Evolutionary conservation across 1,284 basidiomycete genomes (phyloP).

Genomic region (Melampsora abietis-canadensis): DNA sequence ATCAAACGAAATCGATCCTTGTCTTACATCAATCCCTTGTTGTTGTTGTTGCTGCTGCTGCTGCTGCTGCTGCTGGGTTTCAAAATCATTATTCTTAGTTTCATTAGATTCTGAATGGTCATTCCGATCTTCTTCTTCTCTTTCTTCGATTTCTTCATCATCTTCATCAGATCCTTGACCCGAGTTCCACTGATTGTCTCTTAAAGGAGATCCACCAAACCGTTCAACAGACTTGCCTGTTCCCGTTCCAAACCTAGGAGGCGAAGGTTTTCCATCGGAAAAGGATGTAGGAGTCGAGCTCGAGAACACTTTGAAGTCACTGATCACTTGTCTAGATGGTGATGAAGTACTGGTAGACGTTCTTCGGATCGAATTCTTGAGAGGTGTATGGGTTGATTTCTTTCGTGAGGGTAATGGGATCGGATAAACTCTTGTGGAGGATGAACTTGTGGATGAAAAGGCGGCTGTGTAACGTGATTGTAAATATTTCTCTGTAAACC

Average conservation of each 20-base stretch:
- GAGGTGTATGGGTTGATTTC: slow-evolving; percentile 52
- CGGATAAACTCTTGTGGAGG: slow-evolving; percentile 55
- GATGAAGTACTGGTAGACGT: slow-evolving; percentile 42
- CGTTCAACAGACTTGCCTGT: slow-evolving; percentile 13
- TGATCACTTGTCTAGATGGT: slow-evolving; percentile 45
- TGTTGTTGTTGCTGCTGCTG: too few species aligned
- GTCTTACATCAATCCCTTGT: slow-evolving; percentile 31
- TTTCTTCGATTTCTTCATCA: slow-evolving; percentile 13
- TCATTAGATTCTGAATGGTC: too few species aligned
- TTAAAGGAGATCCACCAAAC: slow-evolving; percentile 33
- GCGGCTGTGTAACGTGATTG: slow-evolving; percentile 63
- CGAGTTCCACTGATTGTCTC: slow-evolving; percentile 43
- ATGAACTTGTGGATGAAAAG: slow-evolving; percentile 57
- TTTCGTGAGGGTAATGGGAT: slow-evolving; percentile 56
- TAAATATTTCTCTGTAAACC: slow-evolving; percentile 91
- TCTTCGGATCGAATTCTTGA: slow-evolving; percentile 51
- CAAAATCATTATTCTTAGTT: too few species aligned
- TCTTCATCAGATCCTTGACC: slow-evolving; percentile 29
- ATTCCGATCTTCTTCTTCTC: slow-evolving; percentile 44
- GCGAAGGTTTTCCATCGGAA: slow-evolving; percentile 12
- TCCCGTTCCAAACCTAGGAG: too few species aligned
- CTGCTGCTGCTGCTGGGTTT: too few species aligned
- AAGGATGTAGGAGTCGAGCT: slow-evolving; percentile 18
- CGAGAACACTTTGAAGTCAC: slow-evolving; percentile 44
- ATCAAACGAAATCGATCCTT: slow-evolving; percentile 22